phyloP scores from a whole-genome alignment of 257 asterid genomes.

The Nicotiana attenuata region DNA sequence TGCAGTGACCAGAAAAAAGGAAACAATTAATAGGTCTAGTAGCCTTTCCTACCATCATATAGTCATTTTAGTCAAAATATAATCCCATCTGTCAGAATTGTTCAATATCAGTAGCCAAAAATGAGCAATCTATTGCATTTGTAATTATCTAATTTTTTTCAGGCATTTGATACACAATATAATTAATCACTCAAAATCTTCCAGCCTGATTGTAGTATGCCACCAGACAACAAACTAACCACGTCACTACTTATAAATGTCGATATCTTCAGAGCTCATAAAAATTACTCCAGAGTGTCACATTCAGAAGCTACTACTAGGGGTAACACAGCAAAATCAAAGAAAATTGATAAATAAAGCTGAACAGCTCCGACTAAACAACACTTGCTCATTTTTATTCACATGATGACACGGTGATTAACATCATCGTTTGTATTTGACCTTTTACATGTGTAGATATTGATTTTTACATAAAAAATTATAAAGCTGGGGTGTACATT shows the following conservation, averaged over 20 bases:
- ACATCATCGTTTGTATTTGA: background rate
- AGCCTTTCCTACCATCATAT: background rate
- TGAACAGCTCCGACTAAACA: background rate
- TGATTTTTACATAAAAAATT: constrained; percentile 5
- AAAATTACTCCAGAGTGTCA: background rate
- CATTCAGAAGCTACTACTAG: background rate
- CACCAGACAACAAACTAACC: background rate
- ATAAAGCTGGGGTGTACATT: background rate
- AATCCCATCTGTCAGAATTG: background rate
- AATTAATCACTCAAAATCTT: background rate
- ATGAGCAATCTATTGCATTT: background rate
- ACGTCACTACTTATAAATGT: background rate
- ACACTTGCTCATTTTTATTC: background rate
- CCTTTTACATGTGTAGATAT: background rate
- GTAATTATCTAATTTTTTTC: background rate
- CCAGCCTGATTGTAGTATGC: background rate
- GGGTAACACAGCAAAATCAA: background rate
- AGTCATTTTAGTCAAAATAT: background rate
- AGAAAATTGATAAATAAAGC: background rate
- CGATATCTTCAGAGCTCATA: background rate
- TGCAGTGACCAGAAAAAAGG: background rate
- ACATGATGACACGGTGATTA: background rate
- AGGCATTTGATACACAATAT: no score
- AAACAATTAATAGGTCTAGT: background rate
- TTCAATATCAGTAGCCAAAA: background rate